Conservation (phyloP, 2,329 filamentous ascomycete genomes). For the Sporothrix globosa region DNA sequence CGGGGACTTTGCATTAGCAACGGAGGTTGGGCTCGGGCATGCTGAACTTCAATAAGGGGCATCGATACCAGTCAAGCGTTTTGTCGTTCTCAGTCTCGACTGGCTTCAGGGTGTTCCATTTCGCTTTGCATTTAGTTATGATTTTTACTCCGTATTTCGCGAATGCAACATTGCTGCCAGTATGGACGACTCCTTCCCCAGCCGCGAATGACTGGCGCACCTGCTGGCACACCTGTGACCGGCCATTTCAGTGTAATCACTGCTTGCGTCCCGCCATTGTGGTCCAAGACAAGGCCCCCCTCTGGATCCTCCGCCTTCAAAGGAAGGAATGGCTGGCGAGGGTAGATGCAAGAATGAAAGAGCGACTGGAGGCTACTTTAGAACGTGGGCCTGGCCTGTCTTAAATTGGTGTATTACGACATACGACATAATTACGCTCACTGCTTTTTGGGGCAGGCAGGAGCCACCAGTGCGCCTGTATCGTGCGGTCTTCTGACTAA, state of each 20-base stretch:
- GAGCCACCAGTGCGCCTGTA: neutral
- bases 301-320: neutral
- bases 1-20: neutral
- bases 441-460: constrained; percentile 7
- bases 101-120: neutral
- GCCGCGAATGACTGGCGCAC: constrained; percentile 12
- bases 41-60: neutral
- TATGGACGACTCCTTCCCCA: neutral
- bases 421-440: neutral
- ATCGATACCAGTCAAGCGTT: no score
- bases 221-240: constrained; percentile 8
- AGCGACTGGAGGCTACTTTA: neutral
- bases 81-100: neutral
- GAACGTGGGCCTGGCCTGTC: no score
- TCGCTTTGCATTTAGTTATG: neutral
- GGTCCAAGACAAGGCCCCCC: constrained; percentile 22
- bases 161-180: neutral
- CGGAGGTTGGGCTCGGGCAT: neutral
- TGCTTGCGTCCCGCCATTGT: constrained; percentile 18
- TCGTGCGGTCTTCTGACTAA: constrained; percentile 31
- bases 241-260: constrained; percentile 5
- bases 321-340: neutral
- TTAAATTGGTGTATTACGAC: no score
- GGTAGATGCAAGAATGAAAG: constrained; percentile 14
- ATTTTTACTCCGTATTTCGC: neutral